Evolutionary conservation across 176 grass and related monocot species (phyloP), one percentile per base, ranked within the genome.

Genomic region (Microstegium vimineum): DNA sequence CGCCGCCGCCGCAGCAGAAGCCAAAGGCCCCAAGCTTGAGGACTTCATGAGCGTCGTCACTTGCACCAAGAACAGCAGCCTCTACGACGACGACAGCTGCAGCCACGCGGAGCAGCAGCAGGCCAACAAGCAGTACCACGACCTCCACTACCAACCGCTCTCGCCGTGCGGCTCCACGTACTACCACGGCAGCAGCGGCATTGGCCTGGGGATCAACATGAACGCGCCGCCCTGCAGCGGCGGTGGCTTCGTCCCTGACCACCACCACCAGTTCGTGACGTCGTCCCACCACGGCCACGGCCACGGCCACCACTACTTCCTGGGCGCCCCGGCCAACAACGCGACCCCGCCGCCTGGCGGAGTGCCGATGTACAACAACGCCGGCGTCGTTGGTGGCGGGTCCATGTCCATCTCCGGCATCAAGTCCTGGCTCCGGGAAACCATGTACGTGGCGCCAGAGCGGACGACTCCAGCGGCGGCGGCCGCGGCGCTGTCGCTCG

Each of bases 351-450:
- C 61, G 23, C 15, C 46, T 1, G 38, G 25, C 18, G 28, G 82
- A 28, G 8, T 42, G 66, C 83, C 90, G 30, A 68, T 85, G 34
- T 97, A 85, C 85, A 90, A 32, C 15, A 68, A 25, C 22, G 47
- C 51, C 20, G 87, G 86, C 4, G 62, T 91, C n/a, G 28, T 31
- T 10, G 42, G 72, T 4, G 87, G 82, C 8, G 73, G 94, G 17
- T 92, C 89, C 22, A 85, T 91, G 61, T 97, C 94, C 14, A 97
- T 97, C 77, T 97, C 94, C 10, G 90, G 90, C 47, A 97, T 94
- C 68, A 97, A 97, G 77, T 94, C 94, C 27, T 97, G 94, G 94
- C 89, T 97, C 73, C 90, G 94, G 65, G 90, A 97, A 66, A 73
- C 85, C 20, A 85, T 86, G 78, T 90, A 79, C 49, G 60, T 88